Evolutionary conservation across 1,284 basidiomycete genomes (phyloP).

Genomic region (Puccinia horiana): DNA sequence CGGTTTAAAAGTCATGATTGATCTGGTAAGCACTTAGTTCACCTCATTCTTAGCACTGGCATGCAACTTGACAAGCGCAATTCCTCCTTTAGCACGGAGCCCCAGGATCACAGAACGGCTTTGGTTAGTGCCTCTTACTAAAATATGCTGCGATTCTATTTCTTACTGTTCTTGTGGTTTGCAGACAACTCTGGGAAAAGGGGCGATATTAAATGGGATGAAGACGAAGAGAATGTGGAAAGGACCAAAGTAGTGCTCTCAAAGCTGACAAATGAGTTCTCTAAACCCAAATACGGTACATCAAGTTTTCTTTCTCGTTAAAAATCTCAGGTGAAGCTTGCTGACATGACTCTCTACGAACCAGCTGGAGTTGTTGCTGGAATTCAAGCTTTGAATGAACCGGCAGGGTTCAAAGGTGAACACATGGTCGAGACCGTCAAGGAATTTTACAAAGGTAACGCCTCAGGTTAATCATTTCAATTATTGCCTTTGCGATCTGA

Average conservation of each 20-base stretch:
- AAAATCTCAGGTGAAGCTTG: too few species aligned
- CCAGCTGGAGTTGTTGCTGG: constrained; percentile 11
- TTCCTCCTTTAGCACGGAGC: constrained; percentile 58
- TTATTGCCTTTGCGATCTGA: constrained; percentile 61
- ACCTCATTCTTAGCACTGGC: not conserved
- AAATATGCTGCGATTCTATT: not conserved
- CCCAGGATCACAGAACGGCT: constrained; percentile 63
- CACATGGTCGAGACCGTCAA: constrained; percentile 62
- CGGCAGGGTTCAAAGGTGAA: constrained; percentile 69
- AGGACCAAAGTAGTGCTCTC: constrained; percentile 73
- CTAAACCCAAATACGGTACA: constrained; percentile 60
- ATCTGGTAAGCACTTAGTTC: constrained; percentile 61
- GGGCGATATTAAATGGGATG: constrained; percentile 71
- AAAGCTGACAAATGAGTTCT: constrained; percentile 59
- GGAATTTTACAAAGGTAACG: constrained; percentile 66
- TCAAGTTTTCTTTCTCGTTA: not conserved
- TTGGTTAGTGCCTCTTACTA: constrained; percentile 66
- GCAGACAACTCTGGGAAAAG: constrained; percentile 67
- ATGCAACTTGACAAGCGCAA: not conserved
- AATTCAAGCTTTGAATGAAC: constrained; percentile 64
- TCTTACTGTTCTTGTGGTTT: not conserved
- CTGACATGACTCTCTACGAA: not conserved
- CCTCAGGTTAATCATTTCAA: constrained; percentile 25
- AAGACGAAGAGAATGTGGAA: constrained; percentile 67
- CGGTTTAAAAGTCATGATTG: constrained; percentile 77